phyloP scores from a whole-genome alignment of 1,284 basidiomycete genomes.

The Microbotryomycetes sp. region DNA sequence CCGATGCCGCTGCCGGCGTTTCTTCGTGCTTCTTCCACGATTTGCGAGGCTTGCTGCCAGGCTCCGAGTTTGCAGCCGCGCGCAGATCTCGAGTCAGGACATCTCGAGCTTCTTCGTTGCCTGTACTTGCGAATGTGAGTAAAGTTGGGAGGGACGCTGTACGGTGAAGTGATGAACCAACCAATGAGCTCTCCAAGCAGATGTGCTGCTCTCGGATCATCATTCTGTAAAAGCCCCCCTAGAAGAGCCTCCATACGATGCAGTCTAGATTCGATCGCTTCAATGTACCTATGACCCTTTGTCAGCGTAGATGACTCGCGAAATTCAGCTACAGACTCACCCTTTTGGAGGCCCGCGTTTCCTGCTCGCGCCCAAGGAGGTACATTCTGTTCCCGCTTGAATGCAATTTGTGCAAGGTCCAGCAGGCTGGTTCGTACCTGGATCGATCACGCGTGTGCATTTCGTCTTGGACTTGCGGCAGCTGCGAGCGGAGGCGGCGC shows the following conservation, averaged over 20 bases:
- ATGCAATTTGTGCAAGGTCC: constrained; percentile 33
- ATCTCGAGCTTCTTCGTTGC: constrained; percentile 36
- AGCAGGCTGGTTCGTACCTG: constrained; percentile 29
- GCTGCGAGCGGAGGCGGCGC: too few relatives aligned
- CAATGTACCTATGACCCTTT: constrained; percentile 77
- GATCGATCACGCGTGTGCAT: constrained; percentile 53
- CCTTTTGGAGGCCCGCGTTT: constrained; percentile 47
- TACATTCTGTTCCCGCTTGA: constrained; percentile 51
- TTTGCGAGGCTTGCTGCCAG: constrained; percentile 28
- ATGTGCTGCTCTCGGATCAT: constrained; percentile 56
- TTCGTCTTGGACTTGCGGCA: constrained; percentile 75
- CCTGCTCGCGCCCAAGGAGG: constrained; percentile 69
- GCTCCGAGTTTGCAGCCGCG: constrained; percentile 16
- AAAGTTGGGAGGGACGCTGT: neutral
- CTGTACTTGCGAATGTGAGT: neutral
- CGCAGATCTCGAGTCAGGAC: constrained; percentile 35
- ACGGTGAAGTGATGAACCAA: neutral
- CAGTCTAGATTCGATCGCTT: constrained; percentile 76
- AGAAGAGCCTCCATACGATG: constrained; percentile 79
- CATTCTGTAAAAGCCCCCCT: constrained; percentile 57
- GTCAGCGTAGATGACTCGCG: neutral
- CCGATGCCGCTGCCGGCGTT: neutral
- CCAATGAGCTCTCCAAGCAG: constrained; percentile 53
- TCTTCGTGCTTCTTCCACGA: constrained; percentile 27
- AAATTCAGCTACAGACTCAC: neutral